Conservation (phyloP, 2,329 filamentous ascomycete species). For the Chrysoporthe austroafricana region DNA sequence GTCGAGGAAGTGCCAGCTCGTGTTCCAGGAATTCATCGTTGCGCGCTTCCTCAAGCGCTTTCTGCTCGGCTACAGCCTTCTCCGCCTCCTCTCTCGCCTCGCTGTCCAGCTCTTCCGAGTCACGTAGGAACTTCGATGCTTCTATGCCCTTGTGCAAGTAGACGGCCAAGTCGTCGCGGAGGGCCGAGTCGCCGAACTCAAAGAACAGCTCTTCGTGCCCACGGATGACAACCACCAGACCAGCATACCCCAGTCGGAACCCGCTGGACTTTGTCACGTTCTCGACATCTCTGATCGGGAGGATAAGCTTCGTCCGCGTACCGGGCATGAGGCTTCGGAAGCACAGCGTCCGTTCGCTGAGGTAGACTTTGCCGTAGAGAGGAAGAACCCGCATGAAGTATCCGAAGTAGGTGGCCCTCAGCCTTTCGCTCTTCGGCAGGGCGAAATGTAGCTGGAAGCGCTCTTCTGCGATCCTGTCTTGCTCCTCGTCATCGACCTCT, state of each 20-base stretch:
- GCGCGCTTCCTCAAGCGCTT: slow-evolving; percentile 77
- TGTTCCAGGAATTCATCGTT: slow-evolving; percentile 55
- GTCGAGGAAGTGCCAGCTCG: slow-evolving; percentile 53
- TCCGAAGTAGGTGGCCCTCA: slow-evolving; percentile 91
- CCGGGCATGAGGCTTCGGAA: slow-evolving; percentile 90
- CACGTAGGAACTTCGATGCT: slow-evolving; percentile 69
- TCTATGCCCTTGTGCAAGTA: slow-evolving; percentile 80
- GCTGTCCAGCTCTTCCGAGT: slow-evolving; percentile 68
- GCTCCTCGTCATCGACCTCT: slow-evolving; percentile 55
- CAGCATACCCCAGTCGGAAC: slow-evolving; percentile 88
- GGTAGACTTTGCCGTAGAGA: slow-evolving; percentile 94
- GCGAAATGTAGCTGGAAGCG: slow-evolving; percentile 91
- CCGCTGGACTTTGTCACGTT: slow-evolving; percentile 95
- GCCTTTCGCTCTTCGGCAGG: slow-evolving; percentile 78
- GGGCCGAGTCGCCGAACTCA: slow-evolving; percentile 78
- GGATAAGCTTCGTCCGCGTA: slow-evolving; percentile 87
- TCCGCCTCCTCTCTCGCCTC: slow-evolving; percentile 74
- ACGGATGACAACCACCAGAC: slow-evolving; percentile 87
- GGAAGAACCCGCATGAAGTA: slow-evolving; percentile 88
- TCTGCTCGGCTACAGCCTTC: slow-evolving; percentile 77
- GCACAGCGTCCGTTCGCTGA: slow-evolving; percentile 85
- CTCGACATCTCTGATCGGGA: slow-evolving; percentile 89
- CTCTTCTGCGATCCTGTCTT: slow-evolving; percentile 65
- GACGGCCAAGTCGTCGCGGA: slow-evolving; percentile 86
- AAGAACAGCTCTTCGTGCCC: slow-evolving; percentile 97